A percentile compares a stretch with the other conserved stretches of the same genome.
phyloP scores from a whole-genome alignment of 352 stramenopile species.

The Globisporangium spiculum region DNA sequence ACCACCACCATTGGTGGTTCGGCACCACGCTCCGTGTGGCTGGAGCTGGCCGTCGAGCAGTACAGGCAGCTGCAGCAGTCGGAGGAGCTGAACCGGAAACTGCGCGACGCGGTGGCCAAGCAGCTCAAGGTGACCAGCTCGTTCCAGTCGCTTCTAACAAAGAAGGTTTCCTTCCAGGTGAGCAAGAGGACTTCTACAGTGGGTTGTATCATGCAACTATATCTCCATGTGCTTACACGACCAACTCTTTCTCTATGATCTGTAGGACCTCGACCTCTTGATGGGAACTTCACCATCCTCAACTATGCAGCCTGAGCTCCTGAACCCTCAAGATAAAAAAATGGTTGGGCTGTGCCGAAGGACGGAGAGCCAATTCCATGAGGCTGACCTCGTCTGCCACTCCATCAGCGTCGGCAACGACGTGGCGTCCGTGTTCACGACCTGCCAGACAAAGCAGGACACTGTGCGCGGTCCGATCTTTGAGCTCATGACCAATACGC shows the following conservation, averaged over 20 bases:
- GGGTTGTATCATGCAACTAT: too few relatives aligned
- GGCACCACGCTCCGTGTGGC: slow-evolving; percentile 27
- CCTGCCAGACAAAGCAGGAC: slow-evolving; percentile 3
- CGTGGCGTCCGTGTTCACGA: slow-evolving; percentile 4
- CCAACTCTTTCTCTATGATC: neutral
- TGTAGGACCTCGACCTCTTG: neutral
- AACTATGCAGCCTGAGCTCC: neutral
- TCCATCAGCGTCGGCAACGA: neutral
- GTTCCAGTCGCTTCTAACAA: slow-evolving; percentile 39
- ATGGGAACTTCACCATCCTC: neutral
- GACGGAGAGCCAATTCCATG: neutral
- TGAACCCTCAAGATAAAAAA: neutral
- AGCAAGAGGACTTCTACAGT: neutral
- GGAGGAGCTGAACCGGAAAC: slow-evolving; percentile 36
- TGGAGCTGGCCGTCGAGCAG: slow-evolving; percentile 41
- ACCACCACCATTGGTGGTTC: neutral
- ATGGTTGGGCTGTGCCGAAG: neutral
- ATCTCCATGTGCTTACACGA: neutral
- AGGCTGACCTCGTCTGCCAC: slow-evolving; percentile 6
- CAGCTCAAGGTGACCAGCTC: slow-evolving; percentile 43
- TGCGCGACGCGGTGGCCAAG: slow-evolving; percentile 35
- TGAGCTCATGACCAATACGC: slow-evolving; percentile 17
- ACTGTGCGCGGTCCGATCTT: slow-evolving; percentile 1
- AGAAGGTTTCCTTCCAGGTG: slow-evolving; percentile 8
- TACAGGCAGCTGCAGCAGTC: slow-evolving; percentile 37